Base-by-base conservation (phyloP, 2,329 filamentous ascomycete genomes). In the Clonostachys rhizophaga region DNA sequence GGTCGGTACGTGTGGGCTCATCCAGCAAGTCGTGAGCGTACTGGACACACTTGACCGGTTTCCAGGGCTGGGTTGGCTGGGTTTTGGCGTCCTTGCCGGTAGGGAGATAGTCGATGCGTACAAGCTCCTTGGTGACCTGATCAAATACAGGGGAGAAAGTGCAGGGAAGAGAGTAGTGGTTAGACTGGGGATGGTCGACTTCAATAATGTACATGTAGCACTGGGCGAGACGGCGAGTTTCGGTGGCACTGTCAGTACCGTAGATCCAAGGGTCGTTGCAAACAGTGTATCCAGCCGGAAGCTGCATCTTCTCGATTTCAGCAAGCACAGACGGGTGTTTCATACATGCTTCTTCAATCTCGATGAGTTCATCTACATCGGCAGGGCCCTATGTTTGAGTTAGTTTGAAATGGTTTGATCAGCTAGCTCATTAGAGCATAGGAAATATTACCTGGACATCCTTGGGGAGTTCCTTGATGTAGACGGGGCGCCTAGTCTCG, bases 131-230 rank as follows among this genome's bases (percentile, higher is more conserved):
- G 1, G 50, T 53, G 33, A 51, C 49, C 1, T 47, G 49, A 44
- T 54, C 52, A 30, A 54, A 52, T 5, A 53, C 46, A 6, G 52
- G 52, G 5, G 50, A 48, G 14, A 53, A 44, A 18, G 52, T 48
- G 4, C 52, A 40, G 3, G 52, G 52, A 7, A 52, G 24, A 1
- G 52, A 52, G 42, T 53, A 53, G 35, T 52, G 50, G 46, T 53
- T 53, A 20, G 52, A 49, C 40, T 54, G 48, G 11, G 13, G 35
- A 20, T 54, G 47, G 0, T 52, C 52, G 14, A 36, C 35, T 11
- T 52, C 9, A 5, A 47, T 44, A 3, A 42, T 42, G 39, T 54
- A 54, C 50, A 54, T 54, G 48, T 54, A 54, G 43, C 52, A 52
- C 42, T 54, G 52, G 39, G 52, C 52, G n/a, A 54, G 37, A n/a